Evolutionary conservation across 2,329 filamentous ascomycete genomes (phyloP), one percentile per base, ranked within the genome.

Genomic region (Botrytis byssoidea): DNA sequence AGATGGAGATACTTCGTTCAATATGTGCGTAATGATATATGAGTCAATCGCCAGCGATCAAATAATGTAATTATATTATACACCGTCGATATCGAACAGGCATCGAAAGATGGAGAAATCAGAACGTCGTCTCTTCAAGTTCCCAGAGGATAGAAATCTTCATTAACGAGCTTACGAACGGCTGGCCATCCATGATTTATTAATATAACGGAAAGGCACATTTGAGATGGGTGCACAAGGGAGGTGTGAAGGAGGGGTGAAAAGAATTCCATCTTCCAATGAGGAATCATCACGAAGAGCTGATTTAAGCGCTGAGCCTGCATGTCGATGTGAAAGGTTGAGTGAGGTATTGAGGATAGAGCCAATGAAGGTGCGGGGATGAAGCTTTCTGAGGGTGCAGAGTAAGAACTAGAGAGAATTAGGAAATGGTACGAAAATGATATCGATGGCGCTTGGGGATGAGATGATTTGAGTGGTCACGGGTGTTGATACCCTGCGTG

Each of bases 41-140:
- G 63, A 67, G 22, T 67, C 61, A 72, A 55, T 72, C 70, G 70
- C 70, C 70, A 67, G 70, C 70, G 70, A 72, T 67, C 60, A 67
- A 66, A 22, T 35, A 55, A 32, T 25, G 44, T 55, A n/a, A 18
- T 12, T 22, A 44, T 40, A 25, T 0, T n/a, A 29, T 14, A 22
- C 42, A 35, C 44, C 37, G 37, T 71, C 60, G 35, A 12, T 55
- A 25, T 46, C 14, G 22, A 42, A 32, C 59, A 32, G 46, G 25
- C 61, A 32, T 46, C 18, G 46, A 32, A n/a, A n/a, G 0, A 44
- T 14, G 5, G 44, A 32, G 48, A 66, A 42, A 22, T n/a, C 40
- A 32, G 35, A 20, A 22, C 59, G 60, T 35, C 32, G 29, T 71
- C 59, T 66, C 37, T 29, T 67, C 60, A 61, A 70, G 35, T 25